Conservation (phyloP, 352 stramenopile genomes). For the Thraustochytrium striatum region DNA sequence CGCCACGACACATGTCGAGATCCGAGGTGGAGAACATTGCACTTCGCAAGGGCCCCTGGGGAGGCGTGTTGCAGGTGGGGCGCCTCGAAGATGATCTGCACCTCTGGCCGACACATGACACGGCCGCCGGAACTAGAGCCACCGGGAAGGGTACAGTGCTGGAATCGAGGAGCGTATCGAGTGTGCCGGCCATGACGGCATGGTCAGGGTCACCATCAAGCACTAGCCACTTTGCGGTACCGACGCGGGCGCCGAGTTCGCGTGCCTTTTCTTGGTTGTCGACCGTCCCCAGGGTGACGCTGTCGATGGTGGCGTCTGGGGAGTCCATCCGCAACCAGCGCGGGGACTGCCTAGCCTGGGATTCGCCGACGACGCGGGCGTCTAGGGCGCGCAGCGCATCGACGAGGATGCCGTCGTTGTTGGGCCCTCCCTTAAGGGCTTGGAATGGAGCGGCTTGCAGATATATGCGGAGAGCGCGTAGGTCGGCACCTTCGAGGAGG, state of each 20-base stretch:
- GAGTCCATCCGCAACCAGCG: neutral
- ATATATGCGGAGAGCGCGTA: neutral
- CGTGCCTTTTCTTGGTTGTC: neutral
- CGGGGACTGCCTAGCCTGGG: neutral
- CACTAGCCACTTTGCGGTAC: neutral
- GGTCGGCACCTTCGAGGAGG: neutral
- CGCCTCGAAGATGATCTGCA: neutral
- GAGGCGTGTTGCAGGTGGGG: neutral
- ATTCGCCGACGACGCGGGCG: neutral
- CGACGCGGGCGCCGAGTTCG: neutral
- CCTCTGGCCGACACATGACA: neutral
- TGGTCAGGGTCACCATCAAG: neutral
- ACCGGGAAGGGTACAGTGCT: neutral
- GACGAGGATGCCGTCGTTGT: neutral
- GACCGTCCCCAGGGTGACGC: neutral
- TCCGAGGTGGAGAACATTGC: neutral
- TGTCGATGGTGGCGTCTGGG: neutral
- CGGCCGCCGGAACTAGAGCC: neutral
- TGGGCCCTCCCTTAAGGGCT: neutral
- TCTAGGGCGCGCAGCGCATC: neutral
- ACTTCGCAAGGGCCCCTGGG: neutral
- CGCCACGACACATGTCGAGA: neutral
- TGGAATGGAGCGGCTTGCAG: neutral
- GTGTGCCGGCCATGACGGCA: neutral
- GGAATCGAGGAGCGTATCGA: neutral